Percentiles rank a stretch among this genome's conserved stretches.
Evolutionary conservation across 2,329 filamentous ascomycete species (phyloP).

Genomic region (Nothopassalora personata): DNA sequence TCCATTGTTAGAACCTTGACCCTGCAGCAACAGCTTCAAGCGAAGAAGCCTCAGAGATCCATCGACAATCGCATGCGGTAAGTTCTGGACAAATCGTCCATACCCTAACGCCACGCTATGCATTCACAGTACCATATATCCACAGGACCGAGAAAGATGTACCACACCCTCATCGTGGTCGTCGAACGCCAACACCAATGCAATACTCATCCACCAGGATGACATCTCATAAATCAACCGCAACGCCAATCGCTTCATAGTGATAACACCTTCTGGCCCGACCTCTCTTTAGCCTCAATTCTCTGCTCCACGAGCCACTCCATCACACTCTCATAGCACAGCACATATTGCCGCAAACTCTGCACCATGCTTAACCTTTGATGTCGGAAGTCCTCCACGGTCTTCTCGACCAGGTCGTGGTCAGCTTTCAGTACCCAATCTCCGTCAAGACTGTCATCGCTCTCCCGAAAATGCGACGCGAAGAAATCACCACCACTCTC

Average conservation of each 20-base stretch:
- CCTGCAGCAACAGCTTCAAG: too few relatives aligned
- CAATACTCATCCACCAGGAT: background rate
- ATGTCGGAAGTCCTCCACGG: constrained; percentile 82
- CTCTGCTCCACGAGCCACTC: constrained; percentile 67
- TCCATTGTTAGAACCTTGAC: too few relatives aligned
- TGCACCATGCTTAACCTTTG: constrained; percentile 97
- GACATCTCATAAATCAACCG: background rate
- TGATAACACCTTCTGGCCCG: background rate
- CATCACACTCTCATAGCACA: constrained; percentile 91
- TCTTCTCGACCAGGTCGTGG: constrained; percentile 75
- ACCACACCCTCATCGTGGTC: too few relatives aligned
- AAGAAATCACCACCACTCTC: constrained; percentile 25
- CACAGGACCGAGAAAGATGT: too few relatives aligned
- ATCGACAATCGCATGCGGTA: too few relatives aligned
- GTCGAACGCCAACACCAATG: background rate
- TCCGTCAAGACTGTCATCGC: constrained; percentile 35
- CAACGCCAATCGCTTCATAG: background rate
- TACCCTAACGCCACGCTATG: too few relatives aligned
- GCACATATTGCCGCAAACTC: constrained; percentile 83
- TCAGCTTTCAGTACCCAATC: constrained; percentile 66
- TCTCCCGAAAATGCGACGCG: constrained; percentile 18
- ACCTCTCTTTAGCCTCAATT: background rate
- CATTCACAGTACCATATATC: too few relatives aligned
- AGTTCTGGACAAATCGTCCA: too few relatives aligned
- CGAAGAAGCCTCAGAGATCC: too few relatives aligned